phyloP scores from a whole-genome alignment of 2,329 filamentous ascomycete genomes.

The Phaeosphaeriaceae sp. region DNA sequence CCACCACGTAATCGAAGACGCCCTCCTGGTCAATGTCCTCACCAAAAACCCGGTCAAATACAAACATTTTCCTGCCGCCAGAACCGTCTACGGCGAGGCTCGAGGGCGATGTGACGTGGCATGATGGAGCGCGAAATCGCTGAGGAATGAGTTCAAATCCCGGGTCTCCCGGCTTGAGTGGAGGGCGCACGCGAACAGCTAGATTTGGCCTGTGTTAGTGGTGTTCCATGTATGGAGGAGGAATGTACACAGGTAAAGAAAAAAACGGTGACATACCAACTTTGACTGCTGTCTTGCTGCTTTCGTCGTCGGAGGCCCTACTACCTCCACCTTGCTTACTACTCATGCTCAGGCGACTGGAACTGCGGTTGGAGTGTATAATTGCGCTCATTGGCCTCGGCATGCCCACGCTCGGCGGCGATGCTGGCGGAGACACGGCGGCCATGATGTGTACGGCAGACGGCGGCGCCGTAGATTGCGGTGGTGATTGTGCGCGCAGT shows the following conservation, averaged over 20 bases:
- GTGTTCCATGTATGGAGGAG: constrained; percentile 5
- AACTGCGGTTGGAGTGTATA: constrained; percentile 77
- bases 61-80: constrained; percentile 91
- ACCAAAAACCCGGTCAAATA: constrained; percentile 94
- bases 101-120: constrained; percentile 85
- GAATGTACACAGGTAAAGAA: too few species aligned
- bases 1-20: constrained; percentile 90
- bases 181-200: constrained; percentile 93
- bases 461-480: constrained; percentile 27
- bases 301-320: constrained; percentile 85
- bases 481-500: constrained; percentile 17
- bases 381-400: constrained; percentile 75
- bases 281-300: constrained; percentile 86
- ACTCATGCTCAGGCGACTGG: constrained; percentile 83
- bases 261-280: constrained; percentile 96
- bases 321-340: constrained; percentile 78
- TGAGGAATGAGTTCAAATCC: constrained; percentile 95
- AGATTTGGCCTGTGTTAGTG: constrained; percentile 35
- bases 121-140: constrained; percentile 90
- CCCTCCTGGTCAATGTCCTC: constrained; percentile 85
- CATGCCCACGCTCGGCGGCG: constrained; percentile 58
- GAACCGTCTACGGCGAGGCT: constrained; percentile 88
- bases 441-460: constrained; percentile 38
- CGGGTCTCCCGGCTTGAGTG: constrained; percentile 81
- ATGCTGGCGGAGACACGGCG: constrained; percentile 43